Percentiles rank a stretch among this genome's conserved stretches.
Evolutionary conservation across 495 filamentous ascomycete genomes (phyloP).

Genomic region (Podospora appendiculata): DNA sequence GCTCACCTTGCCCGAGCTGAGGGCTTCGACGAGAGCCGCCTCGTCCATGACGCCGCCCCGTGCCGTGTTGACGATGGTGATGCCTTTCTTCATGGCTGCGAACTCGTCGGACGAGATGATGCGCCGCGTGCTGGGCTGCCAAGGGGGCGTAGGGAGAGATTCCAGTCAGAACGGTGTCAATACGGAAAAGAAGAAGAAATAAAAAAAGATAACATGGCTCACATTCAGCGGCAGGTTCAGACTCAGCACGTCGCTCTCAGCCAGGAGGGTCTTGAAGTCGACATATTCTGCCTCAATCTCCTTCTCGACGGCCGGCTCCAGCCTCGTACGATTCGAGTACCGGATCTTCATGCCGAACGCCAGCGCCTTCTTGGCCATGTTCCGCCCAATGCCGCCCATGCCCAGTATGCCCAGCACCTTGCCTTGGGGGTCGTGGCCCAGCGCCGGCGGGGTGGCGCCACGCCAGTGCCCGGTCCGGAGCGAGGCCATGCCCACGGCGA

Average conservation of each 20-base stretch:
- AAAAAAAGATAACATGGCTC: too few species aligned
- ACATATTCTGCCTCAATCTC: slow-evolving; percentile 62
- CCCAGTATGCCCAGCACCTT: slow-evolving; percentile 76
- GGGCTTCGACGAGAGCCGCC: slow-evolving; percentile 59
- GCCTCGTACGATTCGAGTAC: slow-evolving; percentile 55
- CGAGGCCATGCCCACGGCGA: slow-evolving; percentile 54
- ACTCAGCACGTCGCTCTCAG: slow-evolving; percentile 63
- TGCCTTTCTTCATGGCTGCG: slow-evolving; percentile 59
- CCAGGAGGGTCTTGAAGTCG: slow-evolving; percentile 58
- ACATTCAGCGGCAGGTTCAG: slow-evolving; percentile 73
- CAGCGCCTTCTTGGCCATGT: slow-evolving; percentile 38
- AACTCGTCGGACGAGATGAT: slow-evolving; percentile 58
- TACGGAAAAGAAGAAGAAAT: slow-evolving; percentile 6
- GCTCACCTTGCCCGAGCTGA: slow-evolving; percentile 60
- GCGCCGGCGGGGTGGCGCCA: slow-evolving; percentile 28
- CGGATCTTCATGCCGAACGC: slow-evolving; percentile 60
- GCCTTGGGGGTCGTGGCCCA: slow-evolving; percentile 62
- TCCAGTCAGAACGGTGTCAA: slow-evolving; percentile 3
- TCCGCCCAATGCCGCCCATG: slow-evolving; percentile 79
- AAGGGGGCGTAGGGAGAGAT: too few species aligned
- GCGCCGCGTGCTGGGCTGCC: slow-evolving; percentile 55
- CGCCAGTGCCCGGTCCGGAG: slow-evolving; percentile 59
- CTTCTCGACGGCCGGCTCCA: slow-evolving; percentile 39
- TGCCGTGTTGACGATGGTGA: slow-evolving; percentile 66
- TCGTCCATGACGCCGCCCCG: slow-evolving; percentile 66